Percentiles rank a stretch among this genome's conserved stretches.
These are phyloP conservation scores for Syzygium oleosum DNA, from an alignment of 345 rosid genomes.

Conservation along the genomic window DNA sequence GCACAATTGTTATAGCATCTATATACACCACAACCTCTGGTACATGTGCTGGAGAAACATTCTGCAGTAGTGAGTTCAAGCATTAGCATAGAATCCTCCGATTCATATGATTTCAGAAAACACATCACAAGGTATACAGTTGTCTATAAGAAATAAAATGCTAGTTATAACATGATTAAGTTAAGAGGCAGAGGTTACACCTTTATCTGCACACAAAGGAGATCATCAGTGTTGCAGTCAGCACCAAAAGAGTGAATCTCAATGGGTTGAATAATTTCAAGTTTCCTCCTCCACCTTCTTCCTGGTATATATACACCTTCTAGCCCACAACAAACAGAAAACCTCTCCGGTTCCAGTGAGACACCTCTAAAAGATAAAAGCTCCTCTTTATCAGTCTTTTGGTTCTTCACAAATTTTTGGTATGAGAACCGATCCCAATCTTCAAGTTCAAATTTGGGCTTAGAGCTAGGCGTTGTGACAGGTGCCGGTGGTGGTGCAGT, in stretches of 20 bases:
- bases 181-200: constrained; percentile 23
- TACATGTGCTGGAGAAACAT: constrained; percentile 63
- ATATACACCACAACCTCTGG: constrained; percentile 70
- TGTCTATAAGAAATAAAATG: neutral
- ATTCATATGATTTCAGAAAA: neutral
- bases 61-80: constrained; percentile 37
- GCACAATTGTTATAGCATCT: constrained; percentile 85
- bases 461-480: constrained; percentile 59
- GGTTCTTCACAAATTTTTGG: constrained; percentile 33
- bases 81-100: neutral
- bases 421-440: constrained; percentile 63
- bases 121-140: neutral
- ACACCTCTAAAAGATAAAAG: constrained; percentile 87
- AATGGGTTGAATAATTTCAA: constrained; percentile 85
- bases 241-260: constrained; percentile 76
- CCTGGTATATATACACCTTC: constrained; percentile 92
- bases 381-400: constrained; percentile 44
- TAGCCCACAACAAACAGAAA: constrained; percentile 91
- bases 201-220: constrained; percentile 95
- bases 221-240: constrained; percentile 90
- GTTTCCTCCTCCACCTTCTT: constrained; percentile 90
- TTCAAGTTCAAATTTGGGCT: constrained; percentile 68
- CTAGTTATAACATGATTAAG: neutral
- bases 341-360: constrained; percentile 75
- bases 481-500: constrained; percentile 45